Conservation (phyloP, 352 stramenopile genomes). For the Phytopythium helicoides region DNA sequence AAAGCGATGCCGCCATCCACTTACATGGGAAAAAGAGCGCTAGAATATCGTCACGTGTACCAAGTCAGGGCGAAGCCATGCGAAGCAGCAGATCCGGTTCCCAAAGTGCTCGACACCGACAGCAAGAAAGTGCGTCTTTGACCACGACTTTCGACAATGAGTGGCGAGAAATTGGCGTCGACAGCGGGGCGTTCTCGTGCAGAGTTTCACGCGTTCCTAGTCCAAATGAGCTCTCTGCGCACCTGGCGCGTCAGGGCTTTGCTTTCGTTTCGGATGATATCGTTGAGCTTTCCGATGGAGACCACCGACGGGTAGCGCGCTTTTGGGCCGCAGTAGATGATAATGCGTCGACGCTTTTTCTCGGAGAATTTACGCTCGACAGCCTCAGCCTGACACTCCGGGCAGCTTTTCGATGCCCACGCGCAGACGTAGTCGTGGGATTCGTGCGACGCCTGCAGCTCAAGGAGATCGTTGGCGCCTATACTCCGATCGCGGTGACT, state of each 20-base stretch:
- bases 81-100: background rate
- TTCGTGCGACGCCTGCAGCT: conserved; percentile 75
- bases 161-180: conserved; percentile 40
- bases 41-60: no score
- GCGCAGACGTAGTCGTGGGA: conserved; percentile 50
- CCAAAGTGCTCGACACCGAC: conserved; percentile 26
- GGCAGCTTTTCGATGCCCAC: conserved; percentile 57
- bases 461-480: conserved; percentile 69
- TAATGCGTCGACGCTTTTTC: conserved; percentile 33
- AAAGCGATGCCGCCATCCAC: background rate
- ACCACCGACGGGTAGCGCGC: conserved; percentile 39
- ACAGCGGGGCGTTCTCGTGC: conserved; percentile 65
- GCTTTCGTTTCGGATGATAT: conserved; percentile 46
- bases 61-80: no score
- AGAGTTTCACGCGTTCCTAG: conserved; percentile 54
- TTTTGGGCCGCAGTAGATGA: conserved; percentile 47
- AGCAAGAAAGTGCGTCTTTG: background rate
- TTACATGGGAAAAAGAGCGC: conserved; percentile 3
- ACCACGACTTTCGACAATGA: conserved; percentile 34
- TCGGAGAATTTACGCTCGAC: conserved; percentile 71
- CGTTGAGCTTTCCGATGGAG: conserved; percentile 9
- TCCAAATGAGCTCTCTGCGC: conserved; percentile 26
- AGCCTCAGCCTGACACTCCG: conserved; percentile 62
- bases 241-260: conserved; percentile 55
- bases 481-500: conserved; percentile 23